These are phyloP conservation scores for Aspergillus clavatus DNA, from an alignment of 2,329 filamentous ascomycete species.

Conservation along the genomic window DNA sequence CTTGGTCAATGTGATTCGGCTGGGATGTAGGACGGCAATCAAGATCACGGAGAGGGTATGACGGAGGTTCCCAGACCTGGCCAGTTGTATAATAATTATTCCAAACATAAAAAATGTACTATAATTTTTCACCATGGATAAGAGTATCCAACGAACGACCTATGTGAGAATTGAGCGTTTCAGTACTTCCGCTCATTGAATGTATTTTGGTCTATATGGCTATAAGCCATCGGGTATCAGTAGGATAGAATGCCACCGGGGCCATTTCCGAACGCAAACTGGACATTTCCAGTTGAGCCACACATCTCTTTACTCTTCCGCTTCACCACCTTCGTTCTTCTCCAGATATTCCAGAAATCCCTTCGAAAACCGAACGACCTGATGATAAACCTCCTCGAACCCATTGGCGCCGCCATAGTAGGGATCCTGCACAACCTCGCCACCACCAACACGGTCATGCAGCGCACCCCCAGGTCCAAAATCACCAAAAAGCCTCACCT, in stretches of 20 bases:
- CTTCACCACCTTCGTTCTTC: conserved; percentile 18
- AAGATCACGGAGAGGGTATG: conserved; percentile 64
- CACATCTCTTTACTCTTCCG: conserved; percentile 6
- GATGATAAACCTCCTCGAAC: conserved; percentile 82
- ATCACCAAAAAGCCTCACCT: conserved; percentile 79
- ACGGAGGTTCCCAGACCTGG: conserved; percentile 5
- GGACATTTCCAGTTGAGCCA: not conserved
- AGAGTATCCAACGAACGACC: no score
- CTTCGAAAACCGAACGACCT: conserved; percentile 69
- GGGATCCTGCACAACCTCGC: conserved; percentile 76
- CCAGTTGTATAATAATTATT: conserved; percentile 1
- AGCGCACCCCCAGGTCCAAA: conserved; percentile 57
- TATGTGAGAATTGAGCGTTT: no score
- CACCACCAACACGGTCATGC: conserved; percentile 35
- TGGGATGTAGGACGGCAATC: conserved; percentile 88
- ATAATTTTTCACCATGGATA: not conserved
- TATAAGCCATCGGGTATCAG: conserved; percentile 21
- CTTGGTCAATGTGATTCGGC: conserved; percentile 77
- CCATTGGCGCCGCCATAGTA: conserved; percentile 85
- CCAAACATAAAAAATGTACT: not conserved
- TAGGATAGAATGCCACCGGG: not conserved
- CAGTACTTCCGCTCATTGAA: no score
- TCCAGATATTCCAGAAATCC: conserved; percentile 65
- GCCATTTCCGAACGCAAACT: not conserved
- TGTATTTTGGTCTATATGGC: conserved; percentile 5